Evolutionary conservation across 768 basidiomycete genomes (phyloP), one percentile per base, ranked within the genome.

Genomic region (Leccinum subgranulosum): DNA sequence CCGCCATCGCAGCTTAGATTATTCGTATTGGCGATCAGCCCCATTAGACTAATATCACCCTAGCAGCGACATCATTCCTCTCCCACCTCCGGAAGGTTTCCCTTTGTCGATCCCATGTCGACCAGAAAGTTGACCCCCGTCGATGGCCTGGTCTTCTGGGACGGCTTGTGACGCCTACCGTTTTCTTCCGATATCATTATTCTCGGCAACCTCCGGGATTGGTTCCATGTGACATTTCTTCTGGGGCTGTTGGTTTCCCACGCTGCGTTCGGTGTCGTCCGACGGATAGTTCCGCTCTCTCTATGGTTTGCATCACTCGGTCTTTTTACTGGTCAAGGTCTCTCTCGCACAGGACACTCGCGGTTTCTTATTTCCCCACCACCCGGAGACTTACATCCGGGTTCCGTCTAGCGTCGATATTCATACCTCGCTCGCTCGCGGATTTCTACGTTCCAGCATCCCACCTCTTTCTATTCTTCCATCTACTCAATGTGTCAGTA

Each of bases 401-500:
- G 74, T 52, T 28, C 63, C 62, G 55, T 60, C 60, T 64, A 65
- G 67, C 72, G 62, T 68, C 73, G 74, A 74, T 75, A 79, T 79
- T 79, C 75, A 78, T 80, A 73, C 75, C 74, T 77, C 77, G 70
- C 71, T 71, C 65, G 75, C 67, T 72, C 67, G 64, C 61, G 63
- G 71, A 39, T 56, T 55, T 39, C 43, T 54, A 14, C 62, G 60
- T 69, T 65, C 46, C 61, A 54, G 57, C 64, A 61, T 63, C 62
- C 54, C 55, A 52, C 59, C 62, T 51, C 63, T 63, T 64, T 64
- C 57, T 54, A 53, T 60, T 64, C 66, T 45, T 64, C 53, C 64
- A 51, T 65, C 59, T 65, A 62, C 62, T 71, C 76, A 77, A 70
- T 73, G 76, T 77, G 72, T 73, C 76, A 77, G 65, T 77, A 77